phyloP scores from a whole-genome alignment of 768 basidiomycete genomes.

The Collybiopsis luxurians region DNA sequence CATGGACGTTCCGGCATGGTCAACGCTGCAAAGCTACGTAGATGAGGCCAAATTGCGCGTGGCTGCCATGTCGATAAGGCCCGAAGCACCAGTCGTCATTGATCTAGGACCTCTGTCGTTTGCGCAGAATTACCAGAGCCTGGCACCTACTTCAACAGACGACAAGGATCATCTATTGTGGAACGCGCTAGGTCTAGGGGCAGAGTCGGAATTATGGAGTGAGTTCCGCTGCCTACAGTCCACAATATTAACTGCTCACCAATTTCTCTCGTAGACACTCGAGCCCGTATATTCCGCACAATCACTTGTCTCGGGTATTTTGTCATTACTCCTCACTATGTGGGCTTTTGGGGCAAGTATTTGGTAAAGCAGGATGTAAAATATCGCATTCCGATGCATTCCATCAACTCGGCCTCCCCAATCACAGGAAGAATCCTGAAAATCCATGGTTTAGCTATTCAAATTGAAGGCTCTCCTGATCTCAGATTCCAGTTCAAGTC shows the following conservation, averaged over 20 bases:
- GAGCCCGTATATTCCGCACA: constrained; percentile 31
- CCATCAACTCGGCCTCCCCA: constrained; percentile 36
- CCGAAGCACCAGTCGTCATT: constrained; percentile 28
- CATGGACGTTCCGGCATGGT: constrained; percentile 24
- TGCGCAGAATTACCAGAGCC: constrained; percentile 15
- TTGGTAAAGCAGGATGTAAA: constrained; percentile 32
- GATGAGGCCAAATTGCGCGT: constrained; percentile 24
- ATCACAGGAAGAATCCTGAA: constrained; percentile 25
- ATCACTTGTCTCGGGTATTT: constrained; percentile 39
- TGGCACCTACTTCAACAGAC: constrained; percentile 9
- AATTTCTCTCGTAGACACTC: too few relatives aligned
- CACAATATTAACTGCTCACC: too few relatives aligned
- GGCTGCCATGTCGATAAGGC: neutral
- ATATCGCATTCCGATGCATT: constrained; percentile 41
- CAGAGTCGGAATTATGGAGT: constrained; percentile 36
- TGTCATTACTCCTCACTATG: constrained; percentile 33
- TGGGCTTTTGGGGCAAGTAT: constrained; percentile 48
- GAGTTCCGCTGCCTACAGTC: too few relatives aligned
- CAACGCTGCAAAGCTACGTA: constrained; percentile 23
- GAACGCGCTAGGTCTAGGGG: constrained; percentile 26
- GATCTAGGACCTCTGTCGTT: constrained; percentile 42
- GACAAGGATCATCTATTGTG: constrained; percentile 29
- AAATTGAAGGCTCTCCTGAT: constrained; percentile 43
- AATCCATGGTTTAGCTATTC: constrained; percentile 37
- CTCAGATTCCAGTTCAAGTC: constrained; percentile 50